Evolutionary conservation across 2,329 filamentous ascomycete species (phyloP).

Genomic region (Amauroascus niger): DNA sequence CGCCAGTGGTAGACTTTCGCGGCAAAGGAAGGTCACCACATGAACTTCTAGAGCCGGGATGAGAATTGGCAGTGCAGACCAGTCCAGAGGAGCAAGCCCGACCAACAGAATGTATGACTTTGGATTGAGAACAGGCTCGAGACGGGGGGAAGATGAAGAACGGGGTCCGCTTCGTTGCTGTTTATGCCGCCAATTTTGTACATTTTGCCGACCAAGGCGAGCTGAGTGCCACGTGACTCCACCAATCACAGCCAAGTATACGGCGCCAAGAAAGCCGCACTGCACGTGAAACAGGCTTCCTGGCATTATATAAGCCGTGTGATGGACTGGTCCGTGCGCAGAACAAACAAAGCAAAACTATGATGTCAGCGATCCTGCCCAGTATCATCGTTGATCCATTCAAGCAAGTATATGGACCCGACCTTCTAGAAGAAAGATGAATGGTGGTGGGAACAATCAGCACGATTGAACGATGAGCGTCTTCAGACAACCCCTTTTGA

Average conservation of each 20-base stretch:
- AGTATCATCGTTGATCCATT: background rate
- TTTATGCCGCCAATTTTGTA: constrained; percentile 8
- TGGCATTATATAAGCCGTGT: background rate
- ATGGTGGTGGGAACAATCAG: no score
- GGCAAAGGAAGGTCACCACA: constrained; percentile 3
- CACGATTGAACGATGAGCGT: background rate
- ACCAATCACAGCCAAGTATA: background rate
- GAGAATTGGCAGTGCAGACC: background rate
- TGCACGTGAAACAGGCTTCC: background rate
- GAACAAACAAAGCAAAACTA: constrained; percentile 9
- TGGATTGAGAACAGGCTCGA: background rate
- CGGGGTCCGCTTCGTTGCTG: background rate
- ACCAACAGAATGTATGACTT: background rate
- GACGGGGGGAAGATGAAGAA: background rate
- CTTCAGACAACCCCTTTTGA: background rate
- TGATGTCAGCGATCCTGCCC: constrained; percentile 7
- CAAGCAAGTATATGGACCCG: background rate
- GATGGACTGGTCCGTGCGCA: background rate
- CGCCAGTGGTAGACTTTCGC: constrained; percentile 1
- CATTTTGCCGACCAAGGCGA: constrained; percentile 1
- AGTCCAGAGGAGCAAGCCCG: background rate
- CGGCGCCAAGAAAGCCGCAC: background rate
- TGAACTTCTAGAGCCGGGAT: background rate
- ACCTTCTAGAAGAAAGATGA: background rate
- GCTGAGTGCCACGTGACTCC: background rate